Base-by-base conservation (phyloP, 148 eudicot genomes). In the Limonium bicolor region DNA sequence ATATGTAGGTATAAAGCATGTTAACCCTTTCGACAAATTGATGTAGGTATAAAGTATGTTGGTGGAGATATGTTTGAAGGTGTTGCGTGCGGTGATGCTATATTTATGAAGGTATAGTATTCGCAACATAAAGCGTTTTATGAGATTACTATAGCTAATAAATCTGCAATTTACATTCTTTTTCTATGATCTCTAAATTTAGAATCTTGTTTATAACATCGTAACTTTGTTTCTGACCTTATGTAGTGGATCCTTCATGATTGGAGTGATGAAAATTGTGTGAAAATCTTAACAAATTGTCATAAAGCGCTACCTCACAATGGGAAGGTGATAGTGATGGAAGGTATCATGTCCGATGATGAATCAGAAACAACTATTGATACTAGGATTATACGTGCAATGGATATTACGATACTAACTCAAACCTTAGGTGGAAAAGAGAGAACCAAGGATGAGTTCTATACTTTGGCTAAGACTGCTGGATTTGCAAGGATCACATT, bases 181-280 rank as follows among this genome's bases (percentile, higher is more conserved):
- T n/a, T n/a, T n/a, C n/a, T n/a, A n/a, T n/a, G n/a, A n/a, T n/a
- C n/a, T n/a, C n/a, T n/a, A n/a, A n/a, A n/a, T n/a, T n/a, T n/a
- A n/a, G n/a, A n/a, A n/a, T n/a, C n/a, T n/a, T n/a, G n/a, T n/a
- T n/a, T n/a, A n/a, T n/a, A n/a, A n/a, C n/a, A n/a, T n/a, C n/a
- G n/a, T n/a, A n/a, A n/a, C n/a, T n/a, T n/a, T n/a, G n/a, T n/a
- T n/a, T n/a, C n/a, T n/a, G n/a, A n/a, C n/a, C n/a, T n/a, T n/a
- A n/a, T n/a, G n/a, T 16, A 58, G 62, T 37, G 19, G 23, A 41
- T 58, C 21, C 12, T 29, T 10, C 62, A 58, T 48, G 48, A 40
- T 9, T 49, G 55, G 62, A 23, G 48, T 17, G 62, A 58, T 24
- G 48, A 48, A 6, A 20, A 58, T 6, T 58, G 62, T 48, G 4